These are phyloP conservation scores for Podochytrium sp. DNA, from an alignment of 192 early-diverging fungal species.

Conservation along the genomic window DNA sequence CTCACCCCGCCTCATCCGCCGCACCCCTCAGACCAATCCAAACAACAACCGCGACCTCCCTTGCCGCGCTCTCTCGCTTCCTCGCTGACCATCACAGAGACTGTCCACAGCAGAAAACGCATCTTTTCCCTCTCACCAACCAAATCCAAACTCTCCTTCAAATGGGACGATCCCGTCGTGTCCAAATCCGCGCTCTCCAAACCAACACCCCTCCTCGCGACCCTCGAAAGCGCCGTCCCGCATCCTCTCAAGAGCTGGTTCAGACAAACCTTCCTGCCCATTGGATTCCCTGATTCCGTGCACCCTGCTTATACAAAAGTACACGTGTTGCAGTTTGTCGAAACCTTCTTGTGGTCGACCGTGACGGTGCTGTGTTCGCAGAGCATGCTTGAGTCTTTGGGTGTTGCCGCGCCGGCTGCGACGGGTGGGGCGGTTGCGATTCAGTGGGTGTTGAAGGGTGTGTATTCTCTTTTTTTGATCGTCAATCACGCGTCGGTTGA, in stretches of 20 bases:
- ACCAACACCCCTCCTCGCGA: neutral
- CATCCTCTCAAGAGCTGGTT: constrained; percentile 36
- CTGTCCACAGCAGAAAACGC: constrained; percentile 9
- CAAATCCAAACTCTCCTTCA: neutral
- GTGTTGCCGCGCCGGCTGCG: constrained; percentile 56
- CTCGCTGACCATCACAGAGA: constrained; percentile 2
- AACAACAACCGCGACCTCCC: constrained; percentile 1
- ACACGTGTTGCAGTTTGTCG: constrained; percentile 63
- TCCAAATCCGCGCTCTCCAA: neutral
- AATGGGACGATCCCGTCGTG: neutral
- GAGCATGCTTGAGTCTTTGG: constrained; percentile 68
- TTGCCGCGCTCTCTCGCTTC: neutral
- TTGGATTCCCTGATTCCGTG: constrained; percentile 63
- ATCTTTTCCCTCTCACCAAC: neutral
- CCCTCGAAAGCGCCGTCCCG: neutral
- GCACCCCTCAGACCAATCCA: neutral
- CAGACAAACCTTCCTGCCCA: constrained; percentile 62
- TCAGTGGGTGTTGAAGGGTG: constrained; percentile 75
- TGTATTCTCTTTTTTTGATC: constrained; percentile 37
- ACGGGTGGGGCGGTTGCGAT: constrained; percentile 67
- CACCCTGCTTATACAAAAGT: constrained; percentile 60
- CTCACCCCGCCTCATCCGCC: no score
- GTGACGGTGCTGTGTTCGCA: constrained; percentile 69
- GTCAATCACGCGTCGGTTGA: neutral
- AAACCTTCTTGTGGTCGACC: constrained; percentile 65